phyloP scores from a whole-genome alignment of 2,329 filamentous ascomycete genomes.

The Pestalotiopsis sp. region DNA sequence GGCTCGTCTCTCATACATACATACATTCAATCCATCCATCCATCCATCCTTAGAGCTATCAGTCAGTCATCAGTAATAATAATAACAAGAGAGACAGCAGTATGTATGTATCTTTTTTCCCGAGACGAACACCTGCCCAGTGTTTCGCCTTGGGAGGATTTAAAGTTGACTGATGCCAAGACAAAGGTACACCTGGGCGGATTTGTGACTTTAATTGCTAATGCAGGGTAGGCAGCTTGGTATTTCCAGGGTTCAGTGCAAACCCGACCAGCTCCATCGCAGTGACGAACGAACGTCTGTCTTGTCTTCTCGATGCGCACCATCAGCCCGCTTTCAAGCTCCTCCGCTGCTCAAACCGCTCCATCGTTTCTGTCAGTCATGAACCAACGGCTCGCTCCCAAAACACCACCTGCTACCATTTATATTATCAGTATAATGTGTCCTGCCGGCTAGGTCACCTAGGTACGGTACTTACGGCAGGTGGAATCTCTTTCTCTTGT shows the following conservation, averaged over 20 bases:
- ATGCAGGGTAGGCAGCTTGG: background rate
- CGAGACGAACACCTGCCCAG: background rate
- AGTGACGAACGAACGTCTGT: background rate
- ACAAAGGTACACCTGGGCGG: constrained; percentile 1
- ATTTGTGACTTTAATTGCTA: background rate
- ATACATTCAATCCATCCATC: background rate
- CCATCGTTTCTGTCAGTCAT: background rate
- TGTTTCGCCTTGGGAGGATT: constrained; percentile 11
- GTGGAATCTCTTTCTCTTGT: background rate
- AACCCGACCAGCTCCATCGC: background rate
- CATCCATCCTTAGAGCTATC: background rate
- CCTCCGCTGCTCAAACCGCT: background rate
- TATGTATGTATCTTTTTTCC: background rate
- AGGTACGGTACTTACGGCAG: background rate
- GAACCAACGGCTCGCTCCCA: background rate
- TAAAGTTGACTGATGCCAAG: constrained; percentile 13
- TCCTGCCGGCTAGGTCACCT: background rate
- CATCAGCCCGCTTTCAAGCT: background rate
- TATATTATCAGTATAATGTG: background rate
- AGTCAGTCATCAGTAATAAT: background rate
- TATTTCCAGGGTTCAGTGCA: background rate
- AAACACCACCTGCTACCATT: background rate
- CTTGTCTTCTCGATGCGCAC: background rate
- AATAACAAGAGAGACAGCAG: background rate
- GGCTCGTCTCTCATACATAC: too few relatives aligned